Conservation (phyloP, 1,284 basidiomycete genomes). For the Puccinia novopanici region DNA sequence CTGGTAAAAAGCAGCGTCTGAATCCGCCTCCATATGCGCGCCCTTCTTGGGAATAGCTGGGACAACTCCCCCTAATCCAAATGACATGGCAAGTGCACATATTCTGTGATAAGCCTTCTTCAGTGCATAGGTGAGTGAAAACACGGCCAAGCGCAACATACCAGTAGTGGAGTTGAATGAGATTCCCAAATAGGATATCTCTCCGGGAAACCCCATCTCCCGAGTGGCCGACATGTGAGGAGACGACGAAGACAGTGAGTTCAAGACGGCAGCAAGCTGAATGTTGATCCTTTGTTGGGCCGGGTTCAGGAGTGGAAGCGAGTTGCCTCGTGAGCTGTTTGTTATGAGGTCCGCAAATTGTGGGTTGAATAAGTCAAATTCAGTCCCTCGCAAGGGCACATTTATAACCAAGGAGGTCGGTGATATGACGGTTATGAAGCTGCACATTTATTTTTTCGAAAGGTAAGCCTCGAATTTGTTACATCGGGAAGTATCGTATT, state of each 20-base stretch:
- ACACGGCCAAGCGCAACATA: not conserved
- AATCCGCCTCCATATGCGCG: not conserved
- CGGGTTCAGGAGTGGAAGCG: not conserved
- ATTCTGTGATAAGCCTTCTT: no score
- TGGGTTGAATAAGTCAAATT: conserved; percentile 16
- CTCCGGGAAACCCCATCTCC: conserved; percentile 16
- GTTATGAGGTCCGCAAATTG: not conserved
- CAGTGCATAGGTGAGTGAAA: not conserved
- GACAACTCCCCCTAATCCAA: not conserved
- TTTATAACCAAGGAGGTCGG: conserved; percentile 21
- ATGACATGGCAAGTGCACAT: not conserved
- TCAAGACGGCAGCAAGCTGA: not conserved
- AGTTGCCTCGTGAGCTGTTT: not conserved
- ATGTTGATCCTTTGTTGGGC: not conserved
- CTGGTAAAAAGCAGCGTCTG: not conserved
- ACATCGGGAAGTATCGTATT: not conserved
- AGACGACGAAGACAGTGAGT: not conserved
- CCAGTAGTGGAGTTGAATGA: conserved; percentile 32
- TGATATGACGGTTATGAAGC: conserved; percentile 25
- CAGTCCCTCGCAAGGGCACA: conserved; percentile 16
- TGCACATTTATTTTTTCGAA: not conserved
- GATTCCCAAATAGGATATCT: conserved; percentile 22
- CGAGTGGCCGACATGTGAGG: conserved; percentile 23
- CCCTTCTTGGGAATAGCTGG: not conserved
- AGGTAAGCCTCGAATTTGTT: not conserved